Evolutionary conservation across 331 rosid species (phyloP).

Genomic region (Acacia pycnantha): DNA sequence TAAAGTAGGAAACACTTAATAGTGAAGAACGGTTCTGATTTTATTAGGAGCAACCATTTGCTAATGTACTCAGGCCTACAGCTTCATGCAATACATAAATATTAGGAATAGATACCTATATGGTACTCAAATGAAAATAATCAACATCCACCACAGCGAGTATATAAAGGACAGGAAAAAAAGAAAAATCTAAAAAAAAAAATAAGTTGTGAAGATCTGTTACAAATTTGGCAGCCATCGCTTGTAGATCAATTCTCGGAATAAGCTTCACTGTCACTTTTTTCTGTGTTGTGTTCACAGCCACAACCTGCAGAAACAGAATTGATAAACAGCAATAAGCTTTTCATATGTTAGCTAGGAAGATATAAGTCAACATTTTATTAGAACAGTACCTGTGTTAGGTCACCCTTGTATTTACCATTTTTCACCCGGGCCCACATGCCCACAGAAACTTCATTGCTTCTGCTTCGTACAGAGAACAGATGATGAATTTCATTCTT

Average conservation of each 20-base stretch:
- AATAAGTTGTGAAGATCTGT: slow-evolving; percentile 13
- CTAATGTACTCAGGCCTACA: neutral
- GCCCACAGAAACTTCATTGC: slow-evolving; percentile 65
- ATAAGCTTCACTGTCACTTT: slow-evolving; percentile 82
- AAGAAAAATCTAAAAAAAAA: neutral
- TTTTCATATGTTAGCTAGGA: slow-evolving; percentile 20
- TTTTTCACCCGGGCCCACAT: slow-evolving; percentile 86
- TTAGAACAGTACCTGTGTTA: slow-evolving; percentile 68
- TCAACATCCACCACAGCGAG: neutral
- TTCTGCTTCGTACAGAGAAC: slow-evolving; percentile 49
- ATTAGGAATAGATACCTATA: neutral
- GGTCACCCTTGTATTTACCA: slow-evolving; percentile 93
- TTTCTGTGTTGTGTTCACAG: slow-evolving; percentile 58
- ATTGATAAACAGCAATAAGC: slow-evolving; percentile 22
- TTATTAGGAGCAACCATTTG: neutral
- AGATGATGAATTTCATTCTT: slow-evolving; percentile 68
- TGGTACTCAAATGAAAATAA: slow-evolving; percentile 7
- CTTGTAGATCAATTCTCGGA: slow-evolving; percentile 88
- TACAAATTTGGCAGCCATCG: slow-evolving; percentile 92
- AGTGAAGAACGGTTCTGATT: neutral
- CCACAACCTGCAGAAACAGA: slow-evolving; percentile 61
- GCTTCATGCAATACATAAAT: neutral
- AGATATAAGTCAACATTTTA: slow-evolving; percentile 1
- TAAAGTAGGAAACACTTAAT: neutral
- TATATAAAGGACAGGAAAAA: neutral